Percentiles rank a stretch among this genome's conserved stretches.
Conservation (phyloP, 2,329 filamentous ascomycete genomes). For the Diaporthe velutina region DNA sequence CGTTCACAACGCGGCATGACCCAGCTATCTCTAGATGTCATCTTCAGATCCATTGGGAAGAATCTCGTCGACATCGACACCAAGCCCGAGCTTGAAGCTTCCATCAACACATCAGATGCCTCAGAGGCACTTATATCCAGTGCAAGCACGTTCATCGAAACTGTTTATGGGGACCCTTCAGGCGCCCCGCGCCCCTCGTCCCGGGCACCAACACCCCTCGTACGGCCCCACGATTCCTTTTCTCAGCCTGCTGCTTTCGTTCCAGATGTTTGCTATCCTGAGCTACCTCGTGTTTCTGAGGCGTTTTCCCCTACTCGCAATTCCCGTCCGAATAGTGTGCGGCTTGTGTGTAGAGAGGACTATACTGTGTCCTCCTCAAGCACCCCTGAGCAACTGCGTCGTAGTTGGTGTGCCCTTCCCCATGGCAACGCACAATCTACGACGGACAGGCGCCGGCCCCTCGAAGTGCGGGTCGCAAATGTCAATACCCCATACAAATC, state of each 20-base stretch:
- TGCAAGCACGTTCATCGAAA: slow-evolving; percentile 83
- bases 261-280: not conserved
- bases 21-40: slow-evolving; percentile 89
- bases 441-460: slow-evolving; percentile 23
- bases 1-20: slow-evolving; percentile 88
- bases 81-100: slow-evolving; percentile 75
- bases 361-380: slow-evolving; percentile 32
- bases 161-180: slow-evolving; percentile 76
- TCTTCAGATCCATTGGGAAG: slow-evolving; percentile 84
- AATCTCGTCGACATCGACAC: slow-evolving; percentile 75
- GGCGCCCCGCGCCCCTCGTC: slow-evolving; percentile 71
- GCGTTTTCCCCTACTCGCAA: not conserved
- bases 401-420: slow-evolving; percentile 20
- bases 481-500: slow-evolving; percentile 41
- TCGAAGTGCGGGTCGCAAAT: slow-evolving; percentile 31
- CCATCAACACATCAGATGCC: slow-evolving; percentile 80
- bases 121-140: slow-evolving; percentile 84
- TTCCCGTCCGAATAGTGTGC: slow-evolving; percentile 58
- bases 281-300: slow-evolving; percentile 3
- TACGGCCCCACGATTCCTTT: slow-evolving; percentile 61
- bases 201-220: slow-evolving; percentile 78
- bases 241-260: slow-evolving; percentile 32
- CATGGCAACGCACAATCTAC: slow-evolving; percentile 29
- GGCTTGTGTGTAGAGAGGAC: slow-evolving; percentile 55
- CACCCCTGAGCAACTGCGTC: slow-evolving; percentile 32